These are phyloP conservation scores for Corrigiola litoralis DNA, from an alignment of 179 eudicot species.

Conservation along the genomic window DNA sequence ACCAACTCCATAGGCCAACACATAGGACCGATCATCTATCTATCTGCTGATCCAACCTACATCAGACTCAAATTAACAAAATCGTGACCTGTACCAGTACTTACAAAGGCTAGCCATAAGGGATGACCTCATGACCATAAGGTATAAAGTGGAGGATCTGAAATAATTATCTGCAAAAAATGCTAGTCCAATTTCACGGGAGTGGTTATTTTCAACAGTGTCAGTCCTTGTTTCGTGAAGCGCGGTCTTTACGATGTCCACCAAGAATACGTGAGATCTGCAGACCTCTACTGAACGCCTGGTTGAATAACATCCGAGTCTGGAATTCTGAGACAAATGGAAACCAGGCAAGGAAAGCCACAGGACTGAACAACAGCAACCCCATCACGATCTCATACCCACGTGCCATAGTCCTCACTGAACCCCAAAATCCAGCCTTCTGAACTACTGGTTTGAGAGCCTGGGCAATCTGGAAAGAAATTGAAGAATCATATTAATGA, in stretches of 20 bases:
- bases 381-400: slow-evolving; percentile 89
- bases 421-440: slow-evolving; percentile 69
- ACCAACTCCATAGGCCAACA: too few relatives aligned
- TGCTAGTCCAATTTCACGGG: slow-evolving; percentile 2
- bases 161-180: slow-evolving; percentile 3
- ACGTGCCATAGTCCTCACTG: slow-evolving; percentile 76
- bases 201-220: neutral
- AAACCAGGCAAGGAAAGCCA: slow-evolving; percentile 95
- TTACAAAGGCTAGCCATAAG: too few relatives aligned
- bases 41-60: too few relatives aligned
- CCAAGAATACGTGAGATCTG: slow-evolving; percentile 89
- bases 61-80: too few relatives aligned
- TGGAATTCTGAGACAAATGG: slow-evolving; percentile 94
- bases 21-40: too few relatives aligned
- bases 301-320: slow-evolving; percentile 83
- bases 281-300: slow-evolving; percentile 91
- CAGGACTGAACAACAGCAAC: slow-evolving; percentile 74
- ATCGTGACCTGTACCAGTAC: too few relatives aligned
- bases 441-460: slow-evolving; percentile 73
- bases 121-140: too few relatives aligned
- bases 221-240: slow-evolving; percentile 67
- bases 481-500: neutral
- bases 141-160: neutral
- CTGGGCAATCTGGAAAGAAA: slow-evolving; percentile 61
- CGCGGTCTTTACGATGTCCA: slow-evolving; percentile 70